These are phyloP conservation scores for Glycine latifolia DNA, from an alignment of 306 rosid genomes.

Conservation along the genomic window DNA sequence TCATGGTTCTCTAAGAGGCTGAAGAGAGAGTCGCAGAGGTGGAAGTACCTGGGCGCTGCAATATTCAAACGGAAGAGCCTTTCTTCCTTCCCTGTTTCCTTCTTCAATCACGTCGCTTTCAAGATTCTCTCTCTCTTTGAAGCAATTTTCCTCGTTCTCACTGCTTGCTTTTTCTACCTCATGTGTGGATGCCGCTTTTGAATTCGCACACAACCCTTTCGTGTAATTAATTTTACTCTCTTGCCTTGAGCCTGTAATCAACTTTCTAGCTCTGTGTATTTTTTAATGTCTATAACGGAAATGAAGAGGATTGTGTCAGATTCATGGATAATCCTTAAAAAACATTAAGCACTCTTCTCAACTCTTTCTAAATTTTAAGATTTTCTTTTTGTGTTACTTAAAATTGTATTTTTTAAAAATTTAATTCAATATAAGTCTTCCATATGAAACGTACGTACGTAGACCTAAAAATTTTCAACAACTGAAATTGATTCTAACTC, in stretches of 20 bases:
- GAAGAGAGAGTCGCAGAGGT: conserved; percentile 57
- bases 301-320: too few relatives aligned
- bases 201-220: too few relatives aligned
- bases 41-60: conserved; percentile 57
- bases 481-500: too few relatives aligned
- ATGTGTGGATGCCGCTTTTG: conserved; percentile 74
- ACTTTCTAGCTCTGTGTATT: too few relatives aligned
- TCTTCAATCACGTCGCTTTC: conserved; percentile 62
- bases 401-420: too few relatives aligned
- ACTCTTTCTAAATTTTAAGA: neutral
- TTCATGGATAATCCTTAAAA: too few relatives aligned
- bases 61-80: conserved; percentile 60
- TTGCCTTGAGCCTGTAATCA: neutral
- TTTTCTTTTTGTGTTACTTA: too few relatives aligned
- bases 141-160: conserved; percentile 56
- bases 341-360: neutral
- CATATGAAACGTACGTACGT: too few relatives aligned
- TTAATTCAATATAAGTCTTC: too few relatives aligned
- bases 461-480: too few relatives aligned
- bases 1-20: conserved; percentile 55
- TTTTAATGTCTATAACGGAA: neutral
- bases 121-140: conserved; percentile 67
- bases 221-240: neutral
- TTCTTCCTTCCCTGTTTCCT: conserved; percentile 52
- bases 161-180: conserved; percentile 63